A percentile compares a stretch with the other conserved stretches of the same genome.
phyloP scores from a whole-genome alignment of 306 rosid species.

The Malus orientalis region DNA sequence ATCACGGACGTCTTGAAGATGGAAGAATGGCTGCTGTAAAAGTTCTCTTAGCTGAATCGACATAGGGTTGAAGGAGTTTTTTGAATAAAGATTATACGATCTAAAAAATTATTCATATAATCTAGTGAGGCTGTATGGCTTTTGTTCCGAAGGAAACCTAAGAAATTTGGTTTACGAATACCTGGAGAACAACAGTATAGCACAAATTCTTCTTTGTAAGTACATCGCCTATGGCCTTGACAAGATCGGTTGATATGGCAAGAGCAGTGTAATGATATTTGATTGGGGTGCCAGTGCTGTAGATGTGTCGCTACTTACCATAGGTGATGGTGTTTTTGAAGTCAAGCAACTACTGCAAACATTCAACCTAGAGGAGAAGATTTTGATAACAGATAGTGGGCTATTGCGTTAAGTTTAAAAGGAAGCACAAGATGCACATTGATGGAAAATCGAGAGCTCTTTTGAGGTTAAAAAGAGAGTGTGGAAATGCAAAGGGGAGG shows the following conservation, averaged over 20 bases:
- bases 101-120: constrained; percentile 75
- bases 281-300: constrained; percentile 1
- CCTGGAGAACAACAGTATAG: constrained; percentile 85
- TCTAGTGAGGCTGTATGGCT: constrained; percentile 81
- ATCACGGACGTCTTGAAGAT: constrained; percentile 69
- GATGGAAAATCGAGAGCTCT: neutral
- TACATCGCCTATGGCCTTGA: constrained; percentile 1
- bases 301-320: constrained; percentile 2
- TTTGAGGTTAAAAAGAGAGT: neutral
- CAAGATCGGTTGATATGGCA: neutral
- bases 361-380: constrained; percentile 4
- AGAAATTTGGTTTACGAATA: constrained; percentile 85
- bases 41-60: constrained; percentile 79
- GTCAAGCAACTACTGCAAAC: neutral
- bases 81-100: constrained; percentile 80
- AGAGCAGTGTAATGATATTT: constrained; percentile 6
- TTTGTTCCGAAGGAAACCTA: constrained; percentile 61
- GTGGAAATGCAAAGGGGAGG: neutral
- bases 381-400: neutral
- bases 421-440: neutral
- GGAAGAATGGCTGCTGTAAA: constrained; percentile 88
- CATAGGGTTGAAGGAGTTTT: constrained; percentile 74
- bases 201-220: constrained; percentile 74
- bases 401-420: neutral
- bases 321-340: neutral